A percentile compares a stretch with the other conserved stretches of the same genome.
phyloP scores from a whole-genome alignment of 108 stramenopile species.

The Skeletonema grethae region DNA sequence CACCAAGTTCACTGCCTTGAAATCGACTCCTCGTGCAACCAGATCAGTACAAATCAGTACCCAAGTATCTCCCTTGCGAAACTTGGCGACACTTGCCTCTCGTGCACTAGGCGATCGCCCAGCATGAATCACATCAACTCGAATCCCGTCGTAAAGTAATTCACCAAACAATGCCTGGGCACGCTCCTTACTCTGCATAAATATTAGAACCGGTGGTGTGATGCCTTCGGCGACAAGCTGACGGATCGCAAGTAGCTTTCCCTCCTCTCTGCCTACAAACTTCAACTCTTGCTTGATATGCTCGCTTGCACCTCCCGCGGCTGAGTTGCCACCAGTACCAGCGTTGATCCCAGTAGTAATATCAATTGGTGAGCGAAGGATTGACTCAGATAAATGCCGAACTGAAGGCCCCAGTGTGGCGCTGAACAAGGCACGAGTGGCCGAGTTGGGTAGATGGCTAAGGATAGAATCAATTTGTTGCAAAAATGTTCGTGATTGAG shows the following conservation, averaged over 20 bases:
- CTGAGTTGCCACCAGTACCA: slow-evolving; percentile 48
- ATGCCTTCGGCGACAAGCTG: slow-evolving; percentile 81
- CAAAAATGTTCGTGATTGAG: slow-evolving; percentile 77
- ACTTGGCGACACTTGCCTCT: slow-evolving; percentile 88
- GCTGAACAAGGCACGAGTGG: slow-evolving; percentile 92
- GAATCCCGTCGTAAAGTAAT: slow-evolving; percentile 92
- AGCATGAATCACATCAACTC: slow-evolving; percentile 95
- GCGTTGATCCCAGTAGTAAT: slow-evolving; percentile 75
- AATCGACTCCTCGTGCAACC: slow-evolving; percentile 97
- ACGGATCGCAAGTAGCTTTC: slow-evolving; percentile 94
- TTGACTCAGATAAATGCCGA: slow-evolving; percentile 79
- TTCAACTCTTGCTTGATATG: slow-evolving; percentile 88
- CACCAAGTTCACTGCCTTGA: slow-evolving; percentile 95
- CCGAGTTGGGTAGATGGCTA: slow-evolving; percentile 64
- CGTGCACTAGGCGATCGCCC: slow-evolving; percentile 85
- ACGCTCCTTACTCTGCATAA: slow-evolving; percentile 95
- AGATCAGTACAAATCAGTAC: slow-evolving; percentile 98
- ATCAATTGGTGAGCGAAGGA: slow-evolving; percentile 92
- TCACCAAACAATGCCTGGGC: slow-evolving; percentile 95
- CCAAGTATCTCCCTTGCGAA: slow-evolving; percentile 97
- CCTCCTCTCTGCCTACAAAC: slow-evolving; percentile 98
- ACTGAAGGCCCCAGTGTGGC: slow-evolving; percentile 94
- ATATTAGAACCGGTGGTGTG: slow-evolving; percentile 87
- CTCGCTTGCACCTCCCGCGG: slow-evolving; percentile 77
- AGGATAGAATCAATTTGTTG: slow-evolving; percentile 96